Percentiles rank a stretch among this genome's conserved stretches.
Evolutionary conservation across 1,284 basidiomycete species (phyloP).

Genomic region (Gymnopus androsaceus): DNA sequence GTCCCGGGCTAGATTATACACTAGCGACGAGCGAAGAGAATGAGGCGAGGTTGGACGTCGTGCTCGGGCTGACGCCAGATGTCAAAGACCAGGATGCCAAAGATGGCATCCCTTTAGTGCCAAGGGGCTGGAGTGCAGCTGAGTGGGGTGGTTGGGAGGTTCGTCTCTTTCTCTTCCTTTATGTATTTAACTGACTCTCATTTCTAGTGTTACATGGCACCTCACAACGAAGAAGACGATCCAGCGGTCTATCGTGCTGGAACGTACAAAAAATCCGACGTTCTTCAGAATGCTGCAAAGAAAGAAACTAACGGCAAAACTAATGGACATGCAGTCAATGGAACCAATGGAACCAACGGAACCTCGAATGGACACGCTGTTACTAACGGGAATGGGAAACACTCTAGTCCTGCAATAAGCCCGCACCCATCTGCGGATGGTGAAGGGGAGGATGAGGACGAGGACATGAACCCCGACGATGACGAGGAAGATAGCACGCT

Average conservation of each 20-base stretch:
- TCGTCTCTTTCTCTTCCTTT: constrained; percentile 23
- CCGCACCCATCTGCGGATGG: constrained; percentile 11
- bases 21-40: constrained; percentile 87
- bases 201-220: constrained; percentile 86
- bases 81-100: constrained; percentile 38
- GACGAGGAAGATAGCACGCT: constrained; percentile 85
- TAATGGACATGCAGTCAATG: constrained; percentile 20
- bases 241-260: constrained; percentile 90
- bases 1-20: constrained; percentile 94
- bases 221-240: constrained; percentile 91
- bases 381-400: constrained; percentile 22
- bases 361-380: neutral
- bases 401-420: neutral
- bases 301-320: neutral
- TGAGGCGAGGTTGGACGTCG: constrained; percentile 84
- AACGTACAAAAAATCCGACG: constrained; percentile 47
- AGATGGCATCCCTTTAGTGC: constrained; percentile 37
- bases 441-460: constrained; percentile 33
- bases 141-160: constrained; percentile 96
- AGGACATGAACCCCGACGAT: constrained; percentile 42
- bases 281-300: constrained; percentile 3
- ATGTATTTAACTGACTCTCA: constrained; percentile 9
- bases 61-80: constrained; percentile 88
- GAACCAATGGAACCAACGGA: constrained; percentile 23
- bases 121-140: constrained; percentile 70